Base-by-base conservation (phyloP, 116 monocot genomes). In the Thalassia testudinum region DNA sequence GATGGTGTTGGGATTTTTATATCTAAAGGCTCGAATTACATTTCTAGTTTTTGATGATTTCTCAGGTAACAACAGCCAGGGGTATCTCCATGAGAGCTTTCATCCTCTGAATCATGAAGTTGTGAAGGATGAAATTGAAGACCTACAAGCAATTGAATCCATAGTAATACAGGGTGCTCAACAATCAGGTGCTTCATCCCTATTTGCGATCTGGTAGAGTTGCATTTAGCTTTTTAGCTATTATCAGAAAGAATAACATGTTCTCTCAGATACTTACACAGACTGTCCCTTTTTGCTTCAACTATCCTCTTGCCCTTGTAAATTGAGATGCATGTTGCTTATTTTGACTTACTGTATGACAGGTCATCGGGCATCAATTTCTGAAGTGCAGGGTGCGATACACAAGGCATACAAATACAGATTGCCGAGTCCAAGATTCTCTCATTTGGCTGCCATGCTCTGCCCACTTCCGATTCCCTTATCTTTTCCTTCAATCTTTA, bases 401-500 rank as follows among this genome's bases (percentile, higher is more conserved):
- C 37, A 29, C 37, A 56, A 27, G 11, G 57, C 62, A 34, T 72
- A 79, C 49, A 59, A 67, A 28, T 24, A 45, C 21, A 49, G 45
- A 26, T 27, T 50, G 16, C 24, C 43, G 12, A 66, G 56, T 21
- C 81, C 85, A 18, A 63, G 16, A 58, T 77, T 77, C 62, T 70
- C 72, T 0, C 84, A 74, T 76, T 62, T 85, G 34, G 68, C 95
- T 0, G 49, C 66, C 4, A 61, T 85, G 12, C 60, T 62, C 11
- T 85, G 73, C 63, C 97, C 97, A 5, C 81, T 88, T 42, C 82
- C 97, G 22, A 68, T 97, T 50, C 97, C 89, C 12, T 65, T 97
- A 13, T 77, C 97, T 3, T 97, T 97, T 56, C 89, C 89, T 12
- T 72, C 88, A 38, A 79, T 97, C 16, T 97, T 97, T 37, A 24